Conservation (phyloP, 2,329 filamentous ascomycete genomes). For the Talaromyces sp. region DNA sequence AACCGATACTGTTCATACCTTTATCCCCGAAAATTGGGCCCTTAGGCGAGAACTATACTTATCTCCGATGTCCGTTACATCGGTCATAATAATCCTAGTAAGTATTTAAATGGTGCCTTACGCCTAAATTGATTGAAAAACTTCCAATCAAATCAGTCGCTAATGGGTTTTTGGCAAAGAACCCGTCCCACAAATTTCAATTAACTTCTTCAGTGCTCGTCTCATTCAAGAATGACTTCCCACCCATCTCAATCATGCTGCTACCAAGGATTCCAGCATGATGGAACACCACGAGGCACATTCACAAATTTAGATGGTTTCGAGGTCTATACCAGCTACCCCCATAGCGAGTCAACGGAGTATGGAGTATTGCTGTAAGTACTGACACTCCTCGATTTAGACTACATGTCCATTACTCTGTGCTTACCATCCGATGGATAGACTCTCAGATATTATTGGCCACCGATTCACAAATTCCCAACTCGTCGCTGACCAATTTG, state of each 20-base stretch:
- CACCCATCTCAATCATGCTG: background rate
- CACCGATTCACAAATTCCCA: background rate
- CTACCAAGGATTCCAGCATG: background rate
- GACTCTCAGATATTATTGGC: constrained; percentile 5
- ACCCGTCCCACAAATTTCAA: background rate
- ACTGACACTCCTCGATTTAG: background rate
- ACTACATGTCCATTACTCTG: background rate
- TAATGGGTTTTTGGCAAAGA: too few species aligned
- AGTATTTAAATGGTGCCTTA: too few species aligned
- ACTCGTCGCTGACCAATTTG: constrained; percentile 5
- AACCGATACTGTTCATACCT: too few species aligned
- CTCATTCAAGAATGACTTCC: background rate
- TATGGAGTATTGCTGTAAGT: background rate
- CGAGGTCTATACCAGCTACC: constrained; percentile 3
- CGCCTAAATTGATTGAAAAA: too few species aligned
- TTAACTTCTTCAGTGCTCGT: background rate
- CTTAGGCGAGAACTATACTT: too few species aligned
- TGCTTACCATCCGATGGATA: background rate
- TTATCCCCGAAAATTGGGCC: too few species aligned
- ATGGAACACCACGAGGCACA: background rate
- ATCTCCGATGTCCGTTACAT: too few species aligned
- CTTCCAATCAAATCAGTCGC: too few species aligned
- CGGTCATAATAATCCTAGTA: too few species aligned
- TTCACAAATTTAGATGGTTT: constrained; percentile 1
- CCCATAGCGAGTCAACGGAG: background rate